Evolutionary conservation across 139 green algal genomes (phyloP).

Genomic region (Pseudopediastrum boryanum): DNA sequence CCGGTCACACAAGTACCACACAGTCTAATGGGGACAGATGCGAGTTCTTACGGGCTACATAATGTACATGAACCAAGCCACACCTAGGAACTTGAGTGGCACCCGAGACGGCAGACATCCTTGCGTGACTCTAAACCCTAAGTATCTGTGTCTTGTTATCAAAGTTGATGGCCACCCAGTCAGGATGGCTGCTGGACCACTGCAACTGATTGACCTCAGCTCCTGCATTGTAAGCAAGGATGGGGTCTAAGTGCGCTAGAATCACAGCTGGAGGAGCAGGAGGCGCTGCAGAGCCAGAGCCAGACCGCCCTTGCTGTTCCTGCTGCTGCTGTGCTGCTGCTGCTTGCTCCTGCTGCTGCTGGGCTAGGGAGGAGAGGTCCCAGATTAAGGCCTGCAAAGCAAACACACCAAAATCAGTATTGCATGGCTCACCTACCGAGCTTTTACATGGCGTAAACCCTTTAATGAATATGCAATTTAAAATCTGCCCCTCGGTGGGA

Average conservation of each 20-base stretch:
- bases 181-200: conserved; percentile 83
- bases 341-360: conserved; percentile 9
- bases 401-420: not conserved
- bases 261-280: not conserved
- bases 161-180: conserved; percentile 95
- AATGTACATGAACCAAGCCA: no score
- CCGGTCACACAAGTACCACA: no score
- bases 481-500: not conserved
- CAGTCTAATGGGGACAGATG: no score
- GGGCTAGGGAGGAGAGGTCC: conserved; percentile 81
- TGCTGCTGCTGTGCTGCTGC: conserved; percentile 27
- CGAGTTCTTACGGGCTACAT: no score
- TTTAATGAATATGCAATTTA: not conserved
- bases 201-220: conserved; percentile 94
- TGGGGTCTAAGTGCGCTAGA: conserved; percentile 78
- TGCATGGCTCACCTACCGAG: not conserved
- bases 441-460: not conserved
- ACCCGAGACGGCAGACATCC: no score
- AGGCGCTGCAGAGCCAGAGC: not conserved
- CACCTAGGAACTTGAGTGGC: no score
- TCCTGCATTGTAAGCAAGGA: conserved; percentile 91
- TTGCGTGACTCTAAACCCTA: no score
- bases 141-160: conserved; percentile 92
- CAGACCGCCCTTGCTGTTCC: conserved; percentile 36
- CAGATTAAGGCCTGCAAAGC: conserved; percentile 88